Percentiles rank a stretch among this genome's conserved stretches.
These are phyloP conservation scores for Rhodotorula graminis DNA, from an alignment of 768 basidiomycete genomes.

Conservation along the genomic window DNA sequence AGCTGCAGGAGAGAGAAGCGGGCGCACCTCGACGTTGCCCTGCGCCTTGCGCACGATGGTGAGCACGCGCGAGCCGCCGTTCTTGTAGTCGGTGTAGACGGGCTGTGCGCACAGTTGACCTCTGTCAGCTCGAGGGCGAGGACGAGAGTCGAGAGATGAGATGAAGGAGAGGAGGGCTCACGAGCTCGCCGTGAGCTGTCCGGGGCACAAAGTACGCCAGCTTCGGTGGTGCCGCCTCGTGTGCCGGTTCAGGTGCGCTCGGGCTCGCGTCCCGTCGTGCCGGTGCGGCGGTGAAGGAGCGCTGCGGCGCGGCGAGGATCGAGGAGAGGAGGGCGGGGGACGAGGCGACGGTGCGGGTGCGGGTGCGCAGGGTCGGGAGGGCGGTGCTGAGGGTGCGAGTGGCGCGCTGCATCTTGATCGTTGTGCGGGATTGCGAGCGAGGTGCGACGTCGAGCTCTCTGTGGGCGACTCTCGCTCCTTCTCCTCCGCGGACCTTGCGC, in stretches of 20 bases:
- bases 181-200: conserved; percentile 15
- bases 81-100: conserved; percentile 17
- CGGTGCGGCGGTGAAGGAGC: background rate
- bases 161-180: background rate
- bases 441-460: too few species aligned
- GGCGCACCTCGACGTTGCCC: conserved; percentile 20
- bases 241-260: background rate
- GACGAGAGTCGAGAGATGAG: background rate
- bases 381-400: background rate
- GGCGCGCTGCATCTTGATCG: background rate
- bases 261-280: too few species aligned
- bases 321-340: too few species aligned
- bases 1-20: background rate
- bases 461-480: too few species aligned
- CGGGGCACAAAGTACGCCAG: conserved; percentile 20
- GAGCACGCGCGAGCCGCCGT: conserved; percentile 3
- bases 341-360: too few species aligned
- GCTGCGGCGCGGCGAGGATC: background rate
- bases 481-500: too few species aligned
- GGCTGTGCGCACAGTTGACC: background rate
- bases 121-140: background rate
- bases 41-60: conserved; percentile 18
- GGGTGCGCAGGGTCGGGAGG: background rate
- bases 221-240: background rate
- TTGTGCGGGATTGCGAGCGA: background rate